Percentiles rank a stretch among this genome's conserved stretches.
Conservation (phyloP, 148 eudicot species). For the Silene latifolia region DNA sequence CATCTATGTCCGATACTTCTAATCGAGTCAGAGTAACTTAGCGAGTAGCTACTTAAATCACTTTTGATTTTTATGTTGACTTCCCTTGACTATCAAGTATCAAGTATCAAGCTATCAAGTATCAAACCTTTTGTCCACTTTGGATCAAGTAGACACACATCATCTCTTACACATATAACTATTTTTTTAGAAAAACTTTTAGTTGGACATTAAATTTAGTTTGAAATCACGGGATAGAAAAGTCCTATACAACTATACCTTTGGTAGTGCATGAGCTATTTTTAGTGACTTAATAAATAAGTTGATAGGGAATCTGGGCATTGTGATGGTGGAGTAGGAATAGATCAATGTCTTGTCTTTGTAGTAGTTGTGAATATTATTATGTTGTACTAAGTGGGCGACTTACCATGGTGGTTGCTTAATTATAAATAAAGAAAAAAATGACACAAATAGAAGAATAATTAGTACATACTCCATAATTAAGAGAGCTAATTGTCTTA, state of each 20-base stretch:
- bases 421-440: neutral
- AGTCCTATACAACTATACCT: neutral
- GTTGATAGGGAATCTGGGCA: neutral
- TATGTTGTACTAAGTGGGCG: neutral
- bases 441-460: neutral
- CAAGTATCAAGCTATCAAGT: too few species aligned
- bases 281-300: constrained; percentile 12
- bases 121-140: too few species aligned
- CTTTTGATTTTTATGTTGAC: too few species aligned
- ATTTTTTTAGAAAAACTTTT: neutral
- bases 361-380: neutral
- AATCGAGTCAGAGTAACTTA: too few species aligned
- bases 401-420: neutral
- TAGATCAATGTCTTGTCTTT: constrained; percentile 1
- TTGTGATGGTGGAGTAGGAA: constrained; percentile 7
- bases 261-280: neutral
- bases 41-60: too few species aligned
- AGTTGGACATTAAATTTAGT: neutral
- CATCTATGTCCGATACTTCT: too few species aligned
- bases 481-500: neutral
- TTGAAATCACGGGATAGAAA: neutral
- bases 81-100: too few species aligned
- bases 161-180: too few species aligned
- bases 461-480: neutral
- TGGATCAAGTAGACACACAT: too few species aligned